phyloP scores from a whole-genome alignment of 2,329 filamentous ascomycete species.

The Tolypocladium ophioglossoides region DNA sequence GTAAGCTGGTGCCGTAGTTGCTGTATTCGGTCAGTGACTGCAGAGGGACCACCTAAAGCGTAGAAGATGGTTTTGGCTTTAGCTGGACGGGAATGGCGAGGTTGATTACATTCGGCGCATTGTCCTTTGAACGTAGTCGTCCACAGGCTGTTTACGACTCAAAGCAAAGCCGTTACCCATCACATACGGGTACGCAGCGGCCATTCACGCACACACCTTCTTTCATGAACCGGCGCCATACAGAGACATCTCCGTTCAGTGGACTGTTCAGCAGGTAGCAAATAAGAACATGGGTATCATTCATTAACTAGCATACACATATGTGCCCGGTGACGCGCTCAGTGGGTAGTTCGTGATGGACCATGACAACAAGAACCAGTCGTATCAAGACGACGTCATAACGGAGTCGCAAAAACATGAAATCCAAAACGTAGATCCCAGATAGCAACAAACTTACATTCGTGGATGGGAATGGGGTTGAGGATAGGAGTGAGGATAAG shows the following conservation, averaged over 20 bases:
- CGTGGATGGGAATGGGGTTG: neutral
- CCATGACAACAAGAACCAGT: neutral
- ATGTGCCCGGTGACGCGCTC: neutral
- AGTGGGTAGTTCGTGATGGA: neutral
- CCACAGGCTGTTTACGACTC: too few relatives aligned
- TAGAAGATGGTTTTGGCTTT: too few relatives aligned
- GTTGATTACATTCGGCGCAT: too few relatives aligned
- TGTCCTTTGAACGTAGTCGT: too few relatives aligned
- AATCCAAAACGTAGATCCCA: neutral
- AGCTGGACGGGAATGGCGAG: too few relatives aligned
- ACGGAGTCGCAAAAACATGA: neutral
- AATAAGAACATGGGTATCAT: neutral
- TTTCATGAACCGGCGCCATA: too few relatives aligned
- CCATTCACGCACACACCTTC: too few relatives aligned
- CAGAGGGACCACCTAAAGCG: too few relatives aligned
- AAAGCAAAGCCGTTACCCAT: too few relatives aligned
- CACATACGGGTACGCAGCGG: too few relatives aligned
- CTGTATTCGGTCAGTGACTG: too few relatives aligned
- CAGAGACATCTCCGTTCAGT: neutral
- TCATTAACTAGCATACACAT: neutral
- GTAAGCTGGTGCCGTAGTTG: too few relatives aligned
- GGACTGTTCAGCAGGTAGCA: neutral
- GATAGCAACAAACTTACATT: neutral
- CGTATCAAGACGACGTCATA: neutral
- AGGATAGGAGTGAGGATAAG: neutral